Conservation (phyloP, 306 rosid genomes). For the Vigna nakashimae region DNA sequence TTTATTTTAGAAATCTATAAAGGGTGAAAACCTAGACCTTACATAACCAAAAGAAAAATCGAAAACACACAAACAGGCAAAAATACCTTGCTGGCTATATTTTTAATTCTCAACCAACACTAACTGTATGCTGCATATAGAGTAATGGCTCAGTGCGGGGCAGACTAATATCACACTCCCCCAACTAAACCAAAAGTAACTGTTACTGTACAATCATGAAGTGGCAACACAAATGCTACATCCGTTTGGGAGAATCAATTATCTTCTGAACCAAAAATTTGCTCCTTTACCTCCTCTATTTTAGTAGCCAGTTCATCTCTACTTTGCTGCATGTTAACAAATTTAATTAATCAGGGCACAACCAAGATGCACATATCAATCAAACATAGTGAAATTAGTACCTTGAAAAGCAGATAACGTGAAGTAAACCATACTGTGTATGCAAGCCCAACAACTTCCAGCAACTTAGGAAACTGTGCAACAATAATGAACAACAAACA, state of each 20-base stretch:
- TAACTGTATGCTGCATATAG: neutral
- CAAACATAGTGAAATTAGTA: constrained; percentile 25
- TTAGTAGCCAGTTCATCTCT: constrained; percentile 78
- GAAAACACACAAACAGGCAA: too few relatives aligned
- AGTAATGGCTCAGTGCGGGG: neutral
- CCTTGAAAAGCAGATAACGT: constrained; percentile 92
- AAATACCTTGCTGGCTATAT: neutral
- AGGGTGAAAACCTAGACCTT: too few relatives aligned
- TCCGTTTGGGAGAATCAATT: constrained; percentile 43
- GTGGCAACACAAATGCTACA: neutral
- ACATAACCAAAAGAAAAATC: too few relatives aligned
- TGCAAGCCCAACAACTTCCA: constrained; percentile 88
- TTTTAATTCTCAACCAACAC: too few relatives aligned
- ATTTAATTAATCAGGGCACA: constrained; percentile 6
- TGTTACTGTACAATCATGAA: constrained; percentile 50
- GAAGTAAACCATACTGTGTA: constrained; percentile 80
- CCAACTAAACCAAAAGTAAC: constrained; percentile 39
- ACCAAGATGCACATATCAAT: neutral
- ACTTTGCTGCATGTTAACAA: constrained; percentile 61
- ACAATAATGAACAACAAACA: constrained; percentile 9
- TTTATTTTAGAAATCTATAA: too few relatives aligned
- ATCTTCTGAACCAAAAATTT: constrained; percentile 70
- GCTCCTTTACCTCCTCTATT: constrained; percentile 73
- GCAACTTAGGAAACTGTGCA: constrained; percentile 79
- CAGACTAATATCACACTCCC: constrained; percentile 23